Base-by-base conservation (phyloP, 164 flowering plant genomes). In the Tinospora cordifolia region DNA sequence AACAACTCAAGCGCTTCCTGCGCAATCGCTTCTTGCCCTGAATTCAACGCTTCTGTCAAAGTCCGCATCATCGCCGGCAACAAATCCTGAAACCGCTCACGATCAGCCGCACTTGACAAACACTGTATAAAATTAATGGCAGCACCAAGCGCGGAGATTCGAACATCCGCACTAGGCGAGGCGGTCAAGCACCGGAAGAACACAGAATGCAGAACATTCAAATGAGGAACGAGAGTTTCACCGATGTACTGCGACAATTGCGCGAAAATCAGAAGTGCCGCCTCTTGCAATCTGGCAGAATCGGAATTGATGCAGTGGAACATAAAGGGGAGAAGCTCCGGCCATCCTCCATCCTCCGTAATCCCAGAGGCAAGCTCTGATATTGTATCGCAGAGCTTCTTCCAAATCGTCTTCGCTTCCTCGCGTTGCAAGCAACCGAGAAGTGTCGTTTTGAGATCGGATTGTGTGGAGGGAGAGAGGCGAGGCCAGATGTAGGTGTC, bases 51-150 rank as follows among this genome's bases (percentile, higher is more conserved):
- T 80, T 92, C 90, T 0, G 91, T 90, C 82, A 95, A 78, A 6
- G 99, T 95, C 80, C 76, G 83, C 93, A 95, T 95, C 98, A 95
- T 95, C n/a, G 82, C 75, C 0, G 98, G 98, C 69, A 92, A 76
- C 69, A 95, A 69, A 67, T 95, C 99, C 84, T 95, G 99, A 57
- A 92, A 92, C 77, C 96, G 68, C 71, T 95, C 99, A 15, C 94
- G 77, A 30, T 95, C 98, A 0, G 82, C 38, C 0, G 96, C 77
- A 40, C 74, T 81, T 0, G 88, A 65, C 62, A 95, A 70, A 68
- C 96, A 89, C 91, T 94, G 98, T 22, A 95, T 84, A 62, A 92
- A 95, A 80, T 87, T 90, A 70, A 92, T 87, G 0, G 88, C 84
- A 0, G 99, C 99, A 17, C 87, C 83, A 47, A 92, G 69, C 0